These are phyloP conservation scores for Setaria italica DNA, from an alignment of 202 grass and related monocot species.

Conservation along the genomic window DNA sequence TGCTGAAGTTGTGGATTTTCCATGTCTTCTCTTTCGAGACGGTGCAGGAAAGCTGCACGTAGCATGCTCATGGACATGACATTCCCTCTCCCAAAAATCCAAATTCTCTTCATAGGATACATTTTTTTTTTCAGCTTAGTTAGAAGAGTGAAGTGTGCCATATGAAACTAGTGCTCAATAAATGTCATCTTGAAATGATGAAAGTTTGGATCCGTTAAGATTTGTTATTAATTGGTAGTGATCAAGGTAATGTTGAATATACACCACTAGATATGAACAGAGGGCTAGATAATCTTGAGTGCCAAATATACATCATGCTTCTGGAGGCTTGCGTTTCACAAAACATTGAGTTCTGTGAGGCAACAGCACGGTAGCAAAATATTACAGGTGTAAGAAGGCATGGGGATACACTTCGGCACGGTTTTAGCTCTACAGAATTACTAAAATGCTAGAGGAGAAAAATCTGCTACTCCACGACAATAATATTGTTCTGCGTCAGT, in stretches of 20 bases:
- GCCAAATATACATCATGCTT: not conserved
- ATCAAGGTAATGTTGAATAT: not conserved
- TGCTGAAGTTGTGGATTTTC: not conserved
- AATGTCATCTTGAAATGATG: not conserved
- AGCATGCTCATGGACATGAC: not conserved
- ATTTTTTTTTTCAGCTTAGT: not conserved
- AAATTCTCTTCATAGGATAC: no score
- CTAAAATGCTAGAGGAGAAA: not conserved
- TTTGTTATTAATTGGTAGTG: not conserved
- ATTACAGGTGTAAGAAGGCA: slow-evolving; percentile 2
- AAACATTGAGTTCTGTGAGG: not conserved
- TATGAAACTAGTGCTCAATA: not conserved
- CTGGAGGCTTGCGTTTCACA: slow-evolving; percentile 33
- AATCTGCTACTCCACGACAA: slow-evolving; percentile 55
- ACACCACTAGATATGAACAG: not conserved
- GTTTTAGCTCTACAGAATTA: not conserved
- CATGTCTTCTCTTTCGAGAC: not conserved
- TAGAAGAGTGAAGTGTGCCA: not conserved
- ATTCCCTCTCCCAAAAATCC: no score
- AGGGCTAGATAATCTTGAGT: not conserved
- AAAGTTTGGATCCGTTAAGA: not conserved
- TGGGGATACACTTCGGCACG: not conserved
- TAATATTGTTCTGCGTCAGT: slow-evolving; percentile 71
- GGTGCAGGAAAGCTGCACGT: not conserved
- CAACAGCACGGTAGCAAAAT: not conserved